phyloP scores from a whole-genome alignment of 768 basidiomycete species.

The Kwoniella dejecticola region DNA sequence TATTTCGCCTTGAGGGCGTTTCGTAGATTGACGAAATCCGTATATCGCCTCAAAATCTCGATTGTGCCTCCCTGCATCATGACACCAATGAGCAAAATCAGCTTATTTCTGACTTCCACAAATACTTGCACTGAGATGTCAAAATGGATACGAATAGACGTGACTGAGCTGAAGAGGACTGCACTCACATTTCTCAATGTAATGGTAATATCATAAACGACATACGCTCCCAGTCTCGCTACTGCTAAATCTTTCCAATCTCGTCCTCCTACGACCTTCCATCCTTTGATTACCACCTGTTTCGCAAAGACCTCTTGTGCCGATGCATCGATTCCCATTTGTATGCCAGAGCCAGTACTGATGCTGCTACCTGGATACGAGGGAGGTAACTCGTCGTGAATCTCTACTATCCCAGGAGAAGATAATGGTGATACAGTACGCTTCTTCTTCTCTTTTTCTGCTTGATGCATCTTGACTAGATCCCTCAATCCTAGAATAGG shows the following conservation, averaged over 20 bases:
- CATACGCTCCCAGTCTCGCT: constrained; percentile 49
- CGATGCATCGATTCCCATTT: background rate
- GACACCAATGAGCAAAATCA: no score
- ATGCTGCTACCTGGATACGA: constrained; percentile 4
- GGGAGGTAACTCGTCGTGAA: constrained; percentile 3
- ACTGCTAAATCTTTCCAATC: constrained; percentile 39
- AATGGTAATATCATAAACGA: constrained; percentile 53
- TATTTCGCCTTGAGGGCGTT: constrained; percentile 29
- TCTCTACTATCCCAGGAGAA: background rate
- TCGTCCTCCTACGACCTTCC: constrained; percentile 50
- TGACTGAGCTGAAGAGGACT: no score
- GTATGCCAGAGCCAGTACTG: background rate
- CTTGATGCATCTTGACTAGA: constrained; percentile 21
- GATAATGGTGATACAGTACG: background rate
- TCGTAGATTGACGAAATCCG: constrained; percentile 45
- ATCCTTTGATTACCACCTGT: constrained; percentile 46
- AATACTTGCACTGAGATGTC: no score
- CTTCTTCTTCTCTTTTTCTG: background rate
- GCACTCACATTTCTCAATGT: constrained; percentile 32
- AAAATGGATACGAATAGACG: no score
- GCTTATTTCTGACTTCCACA: no score
- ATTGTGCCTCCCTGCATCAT: constrained; percentile 32
- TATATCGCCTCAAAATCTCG: constrained; percentile 46
- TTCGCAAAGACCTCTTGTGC: constrained; percentile 33
- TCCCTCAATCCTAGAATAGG: constrained; percentile 19